Conservation (phyloP, 768 basidiomycete genomes). For the Vararia minispora region DNA sequence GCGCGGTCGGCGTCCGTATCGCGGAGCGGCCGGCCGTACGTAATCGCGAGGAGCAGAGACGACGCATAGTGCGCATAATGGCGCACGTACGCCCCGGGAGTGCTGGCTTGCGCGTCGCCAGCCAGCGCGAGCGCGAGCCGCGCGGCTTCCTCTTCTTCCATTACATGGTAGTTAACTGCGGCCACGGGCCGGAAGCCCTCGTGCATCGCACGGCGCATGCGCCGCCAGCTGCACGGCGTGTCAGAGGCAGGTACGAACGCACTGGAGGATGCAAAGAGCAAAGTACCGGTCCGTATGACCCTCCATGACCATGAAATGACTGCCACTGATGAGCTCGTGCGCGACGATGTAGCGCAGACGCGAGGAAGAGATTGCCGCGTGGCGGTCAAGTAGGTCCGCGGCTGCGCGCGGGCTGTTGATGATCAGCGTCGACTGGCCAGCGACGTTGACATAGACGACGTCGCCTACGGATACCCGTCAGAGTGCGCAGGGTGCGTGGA, state of each 20-base stretch:
- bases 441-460: conserved; percentile 14
- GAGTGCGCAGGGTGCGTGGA: neutral
- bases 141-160: conserved; percentile 22
- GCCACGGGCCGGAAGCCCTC: conserved; percentile 21
- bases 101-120: conserved; percentile 20
- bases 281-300: conserved; percentile 9
- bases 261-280: neutral
- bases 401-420: conserved; percentile 19
- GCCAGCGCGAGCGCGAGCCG: conserved; percentile 20
- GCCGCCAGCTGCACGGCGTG: conserved; percentile 20
- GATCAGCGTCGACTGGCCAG: conserved; percentile 15
- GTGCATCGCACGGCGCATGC: conserved; percentile 24
- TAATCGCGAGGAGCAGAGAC: conserved; percentile 16
- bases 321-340: conserved; percentile 10
- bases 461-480: conserved; percentile 1
- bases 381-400: conserved; percentile 20
- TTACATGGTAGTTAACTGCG: conserved; percentile 15
- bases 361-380: conserved; percentile 20
- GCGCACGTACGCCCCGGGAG: conserved; percentile 18
- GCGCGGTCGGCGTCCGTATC: conserved; percentile 11
- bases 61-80: conserved; percentile 19
- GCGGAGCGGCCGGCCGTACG: conserved; percentile 8
- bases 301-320: conserved; percentile 10
- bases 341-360: conserved; percentile 13
- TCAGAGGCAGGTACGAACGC: neutral